Percentiles rank a stretch among this genome's conserved stretches.
Conservation (phyloP, 768 basidiomycete species). For the Artomyces pyxidatus region DNA sequence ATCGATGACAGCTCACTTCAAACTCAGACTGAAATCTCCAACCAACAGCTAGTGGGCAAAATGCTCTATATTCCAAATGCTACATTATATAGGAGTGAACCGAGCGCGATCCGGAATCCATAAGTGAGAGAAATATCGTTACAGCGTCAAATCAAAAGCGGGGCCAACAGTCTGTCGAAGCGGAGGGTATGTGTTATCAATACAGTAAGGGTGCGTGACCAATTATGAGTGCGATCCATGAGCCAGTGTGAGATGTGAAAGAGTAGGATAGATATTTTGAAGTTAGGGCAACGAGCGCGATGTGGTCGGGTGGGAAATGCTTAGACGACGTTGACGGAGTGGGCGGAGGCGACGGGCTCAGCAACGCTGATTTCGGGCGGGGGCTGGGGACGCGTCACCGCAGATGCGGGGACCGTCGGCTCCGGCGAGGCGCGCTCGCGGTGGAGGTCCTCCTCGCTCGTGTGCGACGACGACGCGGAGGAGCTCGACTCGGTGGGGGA, state of each 20-base stretch:
- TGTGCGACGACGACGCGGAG: not conserved
- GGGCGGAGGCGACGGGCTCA: not conserved
- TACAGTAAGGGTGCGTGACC: not conserved
- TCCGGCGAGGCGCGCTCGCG: not conserved
- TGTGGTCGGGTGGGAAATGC: not conserved
- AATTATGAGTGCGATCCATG: too few relatives aligned
- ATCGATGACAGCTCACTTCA: too few relatives aligned
- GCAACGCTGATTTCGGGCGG: not conserved
- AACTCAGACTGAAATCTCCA: too few relatives aligned
- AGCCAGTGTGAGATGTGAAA: too few relatives aligned
- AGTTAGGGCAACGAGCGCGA: not conserved
- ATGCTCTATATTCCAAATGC: not conserved
- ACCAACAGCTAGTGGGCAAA: not conserved
- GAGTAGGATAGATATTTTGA: too few relatives aligned
- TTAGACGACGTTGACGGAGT: not conserved
- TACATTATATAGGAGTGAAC: not conserved
- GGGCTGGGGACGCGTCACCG: not conserved
- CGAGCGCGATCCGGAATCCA: not conserved
- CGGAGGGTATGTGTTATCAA: not conserved
- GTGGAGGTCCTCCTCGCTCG: not conserved
- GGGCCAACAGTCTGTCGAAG: not conserved
- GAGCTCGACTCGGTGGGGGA: slow-evolving; percentile 1
- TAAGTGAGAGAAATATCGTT: not conserved
- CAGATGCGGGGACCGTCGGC: not conserved
- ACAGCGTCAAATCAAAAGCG: not conserved